phyloP scores from a whole-genome alignment of 495 filamentous ascomycete species.

The Xylaria telfairii region DNA sequence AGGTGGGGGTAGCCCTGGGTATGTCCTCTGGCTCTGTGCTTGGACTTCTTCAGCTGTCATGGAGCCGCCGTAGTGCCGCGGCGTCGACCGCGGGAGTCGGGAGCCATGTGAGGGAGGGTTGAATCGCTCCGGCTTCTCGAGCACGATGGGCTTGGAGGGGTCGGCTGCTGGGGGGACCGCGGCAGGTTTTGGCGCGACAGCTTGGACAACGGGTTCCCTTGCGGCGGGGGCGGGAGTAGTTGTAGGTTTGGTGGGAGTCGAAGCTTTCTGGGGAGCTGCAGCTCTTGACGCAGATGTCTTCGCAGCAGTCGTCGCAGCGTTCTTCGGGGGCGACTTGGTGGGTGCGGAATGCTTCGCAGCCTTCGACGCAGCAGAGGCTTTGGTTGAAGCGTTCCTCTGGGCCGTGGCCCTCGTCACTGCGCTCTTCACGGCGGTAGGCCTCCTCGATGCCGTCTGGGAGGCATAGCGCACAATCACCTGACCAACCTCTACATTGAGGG shows the following conservation, averaged over 20 bases:
- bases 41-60: slow-evolving; percentile 63
- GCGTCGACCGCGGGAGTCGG: slow-evolving; percentile 52
- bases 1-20: slow-evolving; percentile 82
- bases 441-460: slow-evolving; percentile 35
- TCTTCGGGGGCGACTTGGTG: slow-evolving; percentile 42
- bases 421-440: slow-evolving; percentile 22
- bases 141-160: slow-evolving; percentile 61
- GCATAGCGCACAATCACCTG: slow-evolving; percentile 43
- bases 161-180: slow-evolving; percentile 26
- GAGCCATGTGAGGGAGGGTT: slow-evolving; percentile 83
- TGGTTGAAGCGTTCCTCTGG: slow-evolving; percentile 25
- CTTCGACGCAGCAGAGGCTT: slow-evolving; percentile 25
- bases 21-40: slow-evolving; percentile 67
- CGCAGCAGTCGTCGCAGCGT: slow-evolving; percentile 29
- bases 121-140: slow-evolving; percentile 82
- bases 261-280: slow-evolving; percentile 24
- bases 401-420: background rate
- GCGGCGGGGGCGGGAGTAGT: slow-evolving; percentile 22
- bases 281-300: slow-evolving; percentile 28
- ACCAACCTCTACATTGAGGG: slow-evolving; percentile 35
- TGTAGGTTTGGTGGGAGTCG: slow-evolving; percentile 29
- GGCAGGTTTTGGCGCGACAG: slow-evolving; percentile 15
- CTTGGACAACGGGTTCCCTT: slow-evolving; percentile 12
- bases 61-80: slow-evolving; percentile 71
- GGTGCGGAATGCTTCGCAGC: slow-evolving; percentile 31